Conservation (phyloP, 345 rosid species). For the Melaleuca quinquenervia region DNA sequence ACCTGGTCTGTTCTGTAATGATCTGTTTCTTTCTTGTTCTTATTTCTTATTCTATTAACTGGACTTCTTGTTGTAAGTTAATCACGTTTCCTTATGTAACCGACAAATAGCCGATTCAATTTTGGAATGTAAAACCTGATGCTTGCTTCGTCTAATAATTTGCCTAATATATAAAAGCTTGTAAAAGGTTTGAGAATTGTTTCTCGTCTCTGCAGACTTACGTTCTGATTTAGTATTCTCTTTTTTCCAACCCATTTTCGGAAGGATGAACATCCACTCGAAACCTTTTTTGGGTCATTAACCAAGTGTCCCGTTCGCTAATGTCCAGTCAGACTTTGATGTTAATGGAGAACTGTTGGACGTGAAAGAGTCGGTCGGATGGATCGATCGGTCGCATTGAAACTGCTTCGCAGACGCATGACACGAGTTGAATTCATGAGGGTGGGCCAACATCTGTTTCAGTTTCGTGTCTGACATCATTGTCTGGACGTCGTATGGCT, state of each 20-base stretch:
- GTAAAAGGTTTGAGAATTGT: background rate
- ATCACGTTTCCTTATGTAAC: background rate
- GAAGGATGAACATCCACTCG: background rate
- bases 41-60: background rate
- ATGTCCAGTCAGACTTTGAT: background rate
- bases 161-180: background rate
- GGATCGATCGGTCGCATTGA: background rate
- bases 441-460: background rate
- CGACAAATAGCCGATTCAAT: background rate
- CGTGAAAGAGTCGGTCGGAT: background rate
- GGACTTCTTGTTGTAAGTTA: background rate
- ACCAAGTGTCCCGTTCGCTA: background rate
- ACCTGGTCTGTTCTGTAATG: background rate
- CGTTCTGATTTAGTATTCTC: background rate
- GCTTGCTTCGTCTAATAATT: background rate
- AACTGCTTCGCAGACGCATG: background rate
- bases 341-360: background rate
- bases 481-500: background rate
- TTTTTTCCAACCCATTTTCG: background rate
- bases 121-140: background rate
- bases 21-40: background rate
- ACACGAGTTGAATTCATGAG: background rate
- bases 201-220: background rate
- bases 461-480: background rate
- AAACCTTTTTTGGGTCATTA: background rate